A percentile compares a stretch with the other conserved stretches of the same genome.
Conservation (phyloP, 2,329 filamentous ascomycete species). For the Bipolaris sorokiniana region DNA sequence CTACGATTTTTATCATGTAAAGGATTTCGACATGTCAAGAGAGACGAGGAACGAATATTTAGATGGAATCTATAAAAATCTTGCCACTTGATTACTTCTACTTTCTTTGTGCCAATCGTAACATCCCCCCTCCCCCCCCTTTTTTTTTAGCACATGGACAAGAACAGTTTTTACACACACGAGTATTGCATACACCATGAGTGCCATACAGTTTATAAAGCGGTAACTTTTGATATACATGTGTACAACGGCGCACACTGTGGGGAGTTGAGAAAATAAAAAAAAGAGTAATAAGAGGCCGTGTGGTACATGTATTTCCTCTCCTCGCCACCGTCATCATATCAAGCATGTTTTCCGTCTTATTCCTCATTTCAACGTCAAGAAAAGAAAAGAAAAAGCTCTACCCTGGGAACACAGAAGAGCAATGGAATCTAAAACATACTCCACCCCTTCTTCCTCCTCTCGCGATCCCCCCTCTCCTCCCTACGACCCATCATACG, state of each 20-base stretch:
- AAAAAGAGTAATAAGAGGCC: not conserved
- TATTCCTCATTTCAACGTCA: not conserved
- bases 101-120: not conserved
- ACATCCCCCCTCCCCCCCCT: not conserved
- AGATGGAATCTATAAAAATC: too few species aligned
- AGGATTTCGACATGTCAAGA: too few species aligned
- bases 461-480: constrained; percentile 33
- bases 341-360: not conserved
- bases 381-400: not conserved
- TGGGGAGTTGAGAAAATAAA: not conserved
- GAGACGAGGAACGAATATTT: too few species aligned
- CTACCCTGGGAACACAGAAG: not conserved
- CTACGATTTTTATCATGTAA: too few species aligned
- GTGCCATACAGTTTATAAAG: constrained; percentile 17
- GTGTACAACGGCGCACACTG: not conserved
- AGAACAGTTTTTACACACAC: not conserved
- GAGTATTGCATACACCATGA: not conserved
- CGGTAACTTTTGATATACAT: not conserved
- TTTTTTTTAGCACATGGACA: not conserved
- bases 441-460: constrained; percentile 42
- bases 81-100: not conserved
- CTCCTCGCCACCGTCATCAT: not conserved
- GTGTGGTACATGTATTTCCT: not conserved
- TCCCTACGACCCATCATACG: constrained; percentile 47
- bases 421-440: constrained; percentile 28